Base-by-base conservation (phyloP, 148 eudicot genomes). In the Amaranthus palmeri region DNA sequence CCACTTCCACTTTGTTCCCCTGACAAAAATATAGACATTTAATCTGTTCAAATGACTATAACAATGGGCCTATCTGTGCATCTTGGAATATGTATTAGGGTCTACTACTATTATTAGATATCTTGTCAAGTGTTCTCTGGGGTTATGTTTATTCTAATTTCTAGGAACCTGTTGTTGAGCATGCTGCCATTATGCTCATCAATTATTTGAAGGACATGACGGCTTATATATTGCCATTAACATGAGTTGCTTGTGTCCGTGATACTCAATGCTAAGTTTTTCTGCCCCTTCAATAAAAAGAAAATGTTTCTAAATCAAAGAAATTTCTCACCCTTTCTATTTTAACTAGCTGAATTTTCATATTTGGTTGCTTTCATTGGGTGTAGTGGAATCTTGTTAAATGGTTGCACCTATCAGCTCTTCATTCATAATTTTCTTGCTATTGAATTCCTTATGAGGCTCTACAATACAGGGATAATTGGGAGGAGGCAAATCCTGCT, bases 401-500 rank as follows among this genome's bases (percentile, higher is more conserved):
- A 7, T 56, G 53, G 44, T 49, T 56, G 43, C 13, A 4, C 5
- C 57, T 47, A 45, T 25, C 13, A 56, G 9, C 25, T 43, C 54
- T 42, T 6, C 56, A n/a, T 3, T 3, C 10, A 46, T 68, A 25
- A 8, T 40, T 3, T 45, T 60, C 9, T 67, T 51, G 59, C 7
- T 42, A 47, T 14, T 25, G 9, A 47, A 6, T 47, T 47, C 25
- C 46, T 18, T 68, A 8, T 61, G 43, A 46, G 65, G 68, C 69
- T 9, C 18, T 69, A 63, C 47, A 58, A 68, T 80, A 12, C 75
- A 96, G 97, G 99, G 99, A 96, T 74, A 81, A 82, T 53, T 90
- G 99, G 99, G 99, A 96, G 69, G 99, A 96, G 51, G 95, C 85
- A 56, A 92, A 90, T 81, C 99, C 99, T 64, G 92, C 85, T 79